Conservation (phyloP, 768 basidiomycete genomes). For the Neoboletus magnificus region DNA sequence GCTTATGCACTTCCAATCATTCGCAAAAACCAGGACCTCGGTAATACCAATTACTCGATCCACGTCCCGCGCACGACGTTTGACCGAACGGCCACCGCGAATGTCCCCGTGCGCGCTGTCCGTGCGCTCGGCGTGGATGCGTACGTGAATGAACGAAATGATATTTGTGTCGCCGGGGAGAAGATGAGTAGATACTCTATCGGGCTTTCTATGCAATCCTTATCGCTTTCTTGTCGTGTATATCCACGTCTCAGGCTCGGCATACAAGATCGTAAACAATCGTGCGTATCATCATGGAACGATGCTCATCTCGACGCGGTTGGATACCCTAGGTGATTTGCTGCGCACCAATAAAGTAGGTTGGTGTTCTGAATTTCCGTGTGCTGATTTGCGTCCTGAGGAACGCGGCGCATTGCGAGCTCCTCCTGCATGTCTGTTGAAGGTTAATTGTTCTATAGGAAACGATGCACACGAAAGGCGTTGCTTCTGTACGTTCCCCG, state of each 20-base stretch:
- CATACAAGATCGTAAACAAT: slow-evolving; percentile 89
- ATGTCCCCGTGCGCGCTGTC: slow-evolving; percentile 75
- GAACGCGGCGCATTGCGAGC: neutral
- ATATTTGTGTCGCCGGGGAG: slow-evolving; percentile 76
- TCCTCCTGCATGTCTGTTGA: neutral
- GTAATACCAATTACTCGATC: slow-evolving; percentile 97
- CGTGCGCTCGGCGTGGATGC: slow-evolving; percentile 74
- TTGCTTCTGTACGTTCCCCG: slow-evolving; percentile 89
- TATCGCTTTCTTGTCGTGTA: no score
- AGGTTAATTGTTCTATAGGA: slow-evolving; percentile 43
- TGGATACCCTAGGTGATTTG: slow-evolving; percentile 69
- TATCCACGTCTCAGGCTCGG: slow-evolving; percentile 89
- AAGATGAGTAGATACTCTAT: slow-evolving; percentile 68
- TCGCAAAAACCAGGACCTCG: slow-evolving; percentile 70
- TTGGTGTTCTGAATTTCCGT: neutral
- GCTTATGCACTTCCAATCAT: neutral
- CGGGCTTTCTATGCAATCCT: neutral
- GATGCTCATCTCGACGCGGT: slow-evolving; percentile 87
- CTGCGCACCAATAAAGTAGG: slow-evolving; percentile 65
- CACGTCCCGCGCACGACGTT: slow-evolving; percentile 81
- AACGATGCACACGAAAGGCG: slow-evolving; percentile 78
- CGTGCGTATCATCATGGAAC: slow-evolving; percentile 98
- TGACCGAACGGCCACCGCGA: slow-evolving; percentile 72
- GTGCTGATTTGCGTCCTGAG: neutral
- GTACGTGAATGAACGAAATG: slow-evolving; percentile 83